Conservation (phyloP, 805 yeast genomes). For the Deakozyma indianensis region DNA sequence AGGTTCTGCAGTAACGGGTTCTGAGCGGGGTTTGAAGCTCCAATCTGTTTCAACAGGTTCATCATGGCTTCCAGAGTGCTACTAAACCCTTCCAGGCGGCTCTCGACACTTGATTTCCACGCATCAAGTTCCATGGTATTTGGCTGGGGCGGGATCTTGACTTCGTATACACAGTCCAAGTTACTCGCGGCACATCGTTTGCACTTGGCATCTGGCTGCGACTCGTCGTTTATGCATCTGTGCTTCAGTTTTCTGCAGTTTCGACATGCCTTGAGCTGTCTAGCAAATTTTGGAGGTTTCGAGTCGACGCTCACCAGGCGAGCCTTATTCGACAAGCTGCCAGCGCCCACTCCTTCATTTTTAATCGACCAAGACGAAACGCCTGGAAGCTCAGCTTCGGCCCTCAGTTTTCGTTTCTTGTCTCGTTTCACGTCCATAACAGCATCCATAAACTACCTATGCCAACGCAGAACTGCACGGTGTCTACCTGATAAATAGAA, state of each 20-base stretch:
- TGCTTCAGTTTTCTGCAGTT: constrained; percentile 50
- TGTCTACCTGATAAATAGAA: too few species aligned
- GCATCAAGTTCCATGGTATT: constrained; percentile 7
- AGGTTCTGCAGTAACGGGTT: neutral
- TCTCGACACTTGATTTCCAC: constrained; percentile 27
- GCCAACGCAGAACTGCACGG: too few species aligned
- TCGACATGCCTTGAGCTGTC: constrained; percentile 39
- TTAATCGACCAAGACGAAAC: neutral
- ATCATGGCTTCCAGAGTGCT: constrained; percentile 26
- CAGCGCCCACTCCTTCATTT: neutral
- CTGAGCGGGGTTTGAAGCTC: neutral
- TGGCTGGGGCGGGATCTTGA: constrained; percentile 29
- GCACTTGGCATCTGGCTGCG: constrained; percentile 30
- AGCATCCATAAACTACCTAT: too few species aligned
- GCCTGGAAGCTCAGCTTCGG: neutral
- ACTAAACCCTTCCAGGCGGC: constrained; percentile 26
- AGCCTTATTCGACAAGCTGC: neutral
- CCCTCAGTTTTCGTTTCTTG: constrained; percentile 2
- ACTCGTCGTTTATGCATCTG: constrained; percentile 36
- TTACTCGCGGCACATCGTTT: constrained; percentile 39
- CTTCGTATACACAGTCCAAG: constrained; percentile 42
- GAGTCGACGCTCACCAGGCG: neutral
- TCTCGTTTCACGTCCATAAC: neutral
- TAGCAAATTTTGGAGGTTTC: neutral
- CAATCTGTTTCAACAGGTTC: constrained; percentile 20